These are phyloP conservation scores for Chrysanthemum seticuspe DNA, from an alignment of 129 eudicot species.

Conservation along the genomic window DNA sequence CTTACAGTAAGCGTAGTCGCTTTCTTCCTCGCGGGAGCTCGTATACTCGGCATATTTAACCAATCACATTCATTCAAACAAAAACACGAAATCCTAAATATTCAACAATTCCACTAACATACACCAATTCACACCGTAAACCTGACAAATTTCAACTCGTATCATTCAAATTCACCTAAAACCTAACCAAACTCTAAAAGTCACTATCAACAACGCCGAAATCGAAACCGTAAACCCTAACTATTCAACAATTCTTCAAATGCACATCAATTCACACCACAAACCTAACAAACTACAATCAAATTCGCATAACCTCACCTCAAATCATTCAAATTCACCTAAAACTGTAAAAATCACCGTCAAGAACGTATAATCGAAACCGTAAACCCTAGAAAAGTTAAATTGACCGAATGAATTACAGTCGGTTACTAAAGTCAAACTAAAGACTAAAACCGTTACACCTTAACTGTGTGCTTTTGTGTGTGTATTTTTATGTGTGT, in stretches of 20 bases:
- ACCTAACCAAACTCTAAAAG: too few species aligned
- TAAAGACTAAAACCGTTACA: constrained; percentile 15
- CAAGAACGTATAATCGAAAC: too few species aligned
- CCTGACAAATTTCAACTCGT: too few species aligned
- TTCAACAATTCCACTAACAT: constrained; percentile 1
- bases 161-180: too few species aligned
- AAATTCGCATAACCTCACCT: background rate
- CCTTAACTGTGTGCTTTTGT: constrained; percentile 7
- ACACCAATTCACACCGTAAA: constrained; percentile 2
- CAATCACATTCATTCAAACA: constrained; percentile 36
- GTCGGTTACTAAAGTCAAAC: background rate
- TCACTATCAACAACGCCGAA: too few species aligned
- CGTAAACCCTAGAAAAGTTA: constrained; percentile 19
- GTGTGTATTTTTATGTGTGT: background rate
- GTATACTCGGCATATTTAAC: constrained; percentile 66
- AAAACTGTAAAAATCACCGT: too few species aligned
- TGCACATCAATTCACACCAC: background rate
- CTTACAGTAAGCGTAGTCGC: constrained; percentile 83
- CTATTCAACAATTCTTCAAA: constrained; percentile 1
- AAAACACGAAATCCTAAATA: background rate
- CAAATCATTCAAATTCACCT: background rate
- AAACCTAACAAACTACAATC: constrained; percentile 1
- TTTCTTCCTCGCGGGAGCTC: constrained; percentile 84
- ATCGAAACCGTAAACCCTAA: background rate
- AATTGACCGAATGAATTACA: constrained; percentile 11